Percentiles rank a stretch among this genome's conserved stretches.
phyloP scores from a whole-genome alignment of 169 alveolate genomes.

The Cryptosporidium ryanae region DNA sequence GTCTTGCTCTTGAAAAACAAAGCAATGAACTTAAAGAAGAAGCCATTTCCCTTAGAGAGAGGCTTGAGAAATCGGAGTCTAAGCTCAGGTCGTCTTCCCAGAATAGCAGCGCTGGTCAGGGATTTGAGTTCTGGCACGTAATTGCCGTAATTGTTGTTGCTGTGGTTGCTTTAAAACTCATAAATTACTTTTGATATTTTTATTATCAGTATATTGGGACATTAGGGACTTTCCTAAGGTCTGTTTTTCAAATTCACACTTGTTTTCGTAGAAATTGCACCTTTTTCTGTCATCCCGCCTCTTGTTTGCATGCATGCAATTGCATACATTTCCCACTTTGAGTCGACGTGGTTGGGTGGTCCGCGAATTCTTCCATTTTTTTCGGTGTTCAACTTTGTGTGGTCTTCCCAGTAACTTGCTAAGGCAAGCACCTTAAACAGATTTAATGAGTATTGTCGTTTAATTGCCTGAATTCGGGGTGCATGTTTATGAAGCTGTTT shows the following conservation, averaged over 20 bases:
- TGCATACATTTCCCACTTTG: no score
- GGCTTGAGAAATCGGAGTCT: constrained; percentile 38
- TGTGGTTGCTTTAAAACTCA: constrained; percentile 70
- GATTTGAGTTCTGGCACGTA: constrained; percentile 71
- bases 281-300: no score
- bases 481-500: no score
- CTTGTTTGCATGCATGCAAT: no score
- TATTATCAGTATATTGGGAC: constrained; percentile 48
- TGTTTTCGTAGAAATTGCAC: no score
- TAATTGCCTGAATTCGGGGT: no score
- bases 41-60: constrained; percentile 33
- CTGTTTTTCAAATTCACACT: constrained; percentile 3
- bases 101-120: constrained; percentile 35
- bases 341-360: no score
- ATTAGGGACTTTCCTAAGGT: constrained; percentile 41
- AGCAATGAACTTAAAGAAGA: constrained; percentile 75
- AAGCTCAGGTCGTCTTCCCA: constrained; percentile 27
- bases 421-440: no score
- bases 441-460: no score
- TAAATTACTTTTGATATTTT: constrained; percentile 37
- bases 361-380: no score
- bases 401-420: no score
- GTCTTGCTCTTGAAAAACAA: constrained; percentile 87
- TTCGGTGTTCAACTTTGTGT: no score
- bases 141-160: constrained; percentile 65